Conservation (phyloP, 2,329 filamentous ascomycete species). For the Trichoderma sp. region DNA sequence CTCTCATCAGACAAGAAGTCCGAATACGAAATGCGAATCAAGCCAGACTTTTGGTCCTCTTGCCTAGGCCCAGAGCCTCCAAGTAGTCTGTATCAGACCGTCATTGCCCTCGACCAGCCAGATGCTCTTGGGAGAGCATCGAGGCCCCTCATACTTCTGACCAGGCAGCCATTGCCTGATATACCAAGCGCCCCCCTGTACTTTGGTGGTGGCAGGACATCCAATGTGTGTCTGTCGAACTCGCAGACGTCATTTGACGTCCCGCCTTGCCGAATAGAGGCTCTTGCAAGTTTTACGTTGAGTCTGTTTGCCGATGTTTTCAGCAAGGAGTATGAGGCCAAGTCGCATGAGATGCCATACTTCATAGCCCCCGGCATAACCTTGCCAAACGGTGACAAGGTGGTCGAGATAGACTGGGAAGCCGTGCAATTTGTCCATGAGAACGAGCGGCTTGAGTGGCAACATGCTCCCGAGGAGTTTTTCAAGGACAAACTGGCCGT, state of each 20-base stretch:
- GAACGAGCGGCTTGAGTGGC: constrained; percentile 43
- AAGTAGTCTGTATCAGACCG: constrained; percentile 59
- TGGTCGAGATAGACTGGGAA: constrained; percentile 60
- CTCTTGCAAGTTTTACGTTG: constrained; percentile 73
- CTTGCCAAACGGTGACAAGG: not conserved
- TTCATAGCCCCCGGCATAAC: constrained; percentile 68
- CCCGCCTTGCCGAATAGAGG: constrained; percentile 48
- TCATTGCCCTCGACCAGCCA: constrained; percentile 61
- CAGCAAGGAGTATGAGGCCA: constrained; percentile 77
- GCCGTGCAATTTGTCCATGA: constrained; percentile 49
- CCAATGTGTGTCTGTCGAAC: constrained; percentile 56
- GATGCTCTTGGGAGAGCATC: constrained; percentile 60
- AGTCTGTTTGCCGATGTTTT: constrained; percentile 81
- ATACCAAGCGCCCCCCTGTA: constrained; percentile 72
- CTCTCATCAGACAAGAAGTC: constrained; percentile 76
- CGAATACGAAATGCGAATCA: constrained; percentile 75
- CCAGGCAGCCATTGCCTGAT: constrained; percentile 63
- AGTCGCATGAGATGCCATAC: constrained; percentile 71
- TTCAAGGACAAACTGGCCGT: constrained; percentile 57
- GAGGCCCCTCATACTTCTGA: constrained; percentile 70
- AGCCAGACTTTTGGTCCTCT: constrained; percentile 72
- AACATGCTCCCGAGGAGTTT: constrained; percentile 50
- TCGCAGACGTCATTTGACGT: constrained; percentile 50
- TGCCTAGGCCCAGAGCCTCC: constrained; percentile 47
- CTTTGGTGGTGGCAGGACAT: constrained; percentile 65